Evolutionary conservation across 495 filamentous ascomycete species (phyloP).

Genomic region (Neurospora sp.): DNA sequence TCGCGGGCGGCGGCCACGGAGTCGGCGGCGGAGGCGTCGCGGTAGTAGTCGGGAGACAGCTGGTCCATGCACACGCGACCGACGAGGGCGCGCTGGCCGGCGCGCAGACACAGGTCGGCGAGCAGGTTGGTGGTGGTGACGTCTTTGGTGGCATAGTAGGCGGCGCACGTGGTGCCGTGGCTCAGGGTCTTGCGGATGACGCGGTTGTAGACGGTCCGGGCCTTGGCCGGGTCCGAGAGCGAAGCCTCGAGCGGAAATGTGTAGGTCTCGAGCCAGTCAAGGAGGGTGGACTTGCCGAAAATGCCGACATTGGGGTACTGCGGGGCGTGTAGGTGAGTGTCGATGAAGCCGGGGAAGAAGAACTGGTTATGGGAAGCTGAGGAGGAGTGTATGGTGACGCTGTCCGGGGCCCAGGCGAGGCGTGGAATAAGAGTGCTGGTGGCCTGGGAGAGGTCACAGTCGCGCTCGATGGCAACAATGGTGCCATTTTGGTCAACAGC

Average conservation of each 20-base stretch:
- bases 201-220: conserved; percentile 56
- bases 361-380: conserved; percentile 45
- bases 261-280: conserved; percentile 86
- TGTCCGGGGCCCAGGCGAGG: conserved; percentile 27
- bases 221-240: conserved; percentile 39
- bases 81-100: conserved; percentile 81
- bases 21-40: conserved; percentile 49
- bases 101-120: conserved; percentile 60
- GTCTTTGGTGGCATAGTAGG: conserved; percentile 86
- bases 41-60: conserved; percentile 62
- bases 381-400: conserved; percentile 25
- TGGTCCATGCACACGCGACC: conserved; percentile 89
- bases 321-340: conserved; percentile 89
- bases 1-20: conserved; percentile 47
- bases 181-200: conserved; percentile 70
- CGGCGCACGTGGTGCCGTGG: conserved; percentile 81
- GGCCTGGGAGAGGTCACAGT: conserved; percentile 16
- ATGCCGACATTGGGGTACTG: conserved; percentile 90
- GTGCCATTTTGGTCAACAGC: conserved; percentile 55
- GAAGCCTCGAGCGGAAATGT: conserved; percentile 89
- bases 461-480: conserved; percentile 47
- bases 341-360: conserved; percentile 92
- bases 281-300: conserved; percentile 79
- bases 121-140: conserved; percentile 78
- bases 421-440: conserved; percentile 13